Conservation (phyloP, 2,329 filamentous ascomycete species). For the Gliomastix tumulicola region DNA sequence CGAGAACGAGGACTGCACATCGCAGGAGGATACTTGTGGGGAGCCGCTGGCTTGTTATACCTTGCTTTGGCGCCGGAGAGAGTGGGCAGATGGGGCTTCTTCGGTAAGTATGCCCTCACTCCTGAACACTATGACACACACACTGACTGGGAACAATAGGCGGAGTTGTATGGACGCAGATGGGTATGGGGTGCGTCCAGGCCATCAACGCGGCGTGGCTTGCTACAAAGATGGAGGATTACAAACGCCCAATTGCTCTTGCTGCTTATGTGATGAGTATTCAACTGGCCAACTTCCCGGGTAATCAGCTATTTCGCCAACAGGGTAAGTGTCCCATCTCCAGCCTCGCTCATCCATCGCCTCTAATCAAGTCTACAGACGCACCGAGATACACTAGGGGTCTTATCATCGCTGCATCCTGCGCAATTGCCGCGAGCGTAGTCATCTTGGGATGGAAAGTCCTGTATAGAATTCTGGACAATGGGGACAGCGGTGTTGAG, state of each 20-base stretch:
- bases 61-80: conserved; percentile 13
- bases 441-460: conserved; percentile 20
- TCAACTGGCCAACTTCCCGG: conserved; percentile 19
- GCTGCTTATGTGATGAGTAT: conserved; percentile 22
- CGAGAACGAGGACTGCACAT: conserved; percentile 18
- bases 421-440: conserved; percentile 13
- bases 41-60: conserved; percentile 16
- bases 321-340: conserved; percentile 10
- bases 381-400: conserved; percentile 16
- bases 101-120: conserved; percentile 8
- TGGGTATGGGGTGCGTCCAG: conserved; percentile 20
- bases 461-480: conserved; percentile 16
- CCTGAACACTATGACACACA: neutral
- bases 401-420: conserved; percentile 14
- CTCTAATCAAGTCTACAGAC: conserved; percentile 7
- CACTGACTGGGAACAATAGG: conserved; percentile 5
- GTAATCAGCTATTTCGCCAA: conserved; percentile 17
- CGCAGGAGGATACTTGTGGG: conserved; percentile 15
- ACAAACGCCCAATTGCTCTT: conserved; percentile 17
- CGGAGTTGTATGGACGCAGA: conserved; percentile 19
- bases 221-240: conserved; percentile 17
- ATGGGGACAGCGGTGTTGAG: conserved; percentile 16
- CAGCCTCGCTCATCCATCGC: neutral
- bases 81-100: conserved; percentile 15
- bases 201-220: conserved; percentile 21